Base-by-base conservation (phyloP, 495 filamentous ascomycete species). In the Penicillium salamii region DNA sequence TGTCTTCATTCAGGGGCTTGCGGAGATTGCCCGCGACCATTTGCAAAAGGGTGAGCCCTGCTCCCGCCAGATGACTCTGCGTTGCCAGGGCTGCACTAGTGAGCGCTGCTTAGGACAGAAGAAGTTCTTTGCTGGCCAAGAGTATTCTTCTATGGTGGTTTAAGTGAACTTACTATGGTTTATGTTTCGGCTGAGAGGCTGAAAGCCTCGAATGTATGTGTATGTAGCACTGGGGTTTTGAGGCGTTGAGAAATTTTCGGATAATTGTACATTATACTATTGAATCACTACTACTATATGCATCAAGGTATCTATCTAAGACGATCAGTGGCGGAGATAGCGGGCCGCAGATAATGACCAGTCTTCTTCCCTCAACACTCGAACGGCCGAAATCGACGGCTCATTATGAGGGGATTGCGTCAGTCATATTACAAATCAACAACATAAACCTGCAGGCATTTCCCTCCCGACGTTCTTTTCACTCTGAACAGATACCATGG, bases 21-120 rank as follows among this genome's bases (percentile, higher is more conserved):
- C 92, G 7, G 82, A 95, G 55, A 77, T 99, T 57, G 95, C 91
- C 11, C 84, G 86, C 41, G 63, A 71, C 13, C 95, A 99, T 69
- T 62, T 99, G 41, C 69, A 80, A 48, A 86, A 80, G 52, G 86
- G 83, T 23, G 71, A 81, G 37, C 78, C 76, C 38, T 84, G 84
- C 50, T 92, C 87, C 15, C 71, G 74, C 55, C 95, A 97, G 72
- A 92, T 97, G 88, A 82, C 81, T 3, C 68, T 99, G 50, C 82
- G 95, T 58, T 99, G 95, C 74, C 95, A 96, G 19, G 90, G 89
- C 17, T 99, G 95, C 71, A 89, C 80, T 61, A 97, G 86, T 64
- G 91, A 96, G 59, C 77, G 86, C 57, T 99, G 95, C 71, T 59
- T 83, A 59, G 90, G 88, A 69, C 88, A 89, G 53, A 98, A 97